Base-by-base conservation (phyloP, 306 rosid genomes). In the Dicorynia guianensis region DNA sequence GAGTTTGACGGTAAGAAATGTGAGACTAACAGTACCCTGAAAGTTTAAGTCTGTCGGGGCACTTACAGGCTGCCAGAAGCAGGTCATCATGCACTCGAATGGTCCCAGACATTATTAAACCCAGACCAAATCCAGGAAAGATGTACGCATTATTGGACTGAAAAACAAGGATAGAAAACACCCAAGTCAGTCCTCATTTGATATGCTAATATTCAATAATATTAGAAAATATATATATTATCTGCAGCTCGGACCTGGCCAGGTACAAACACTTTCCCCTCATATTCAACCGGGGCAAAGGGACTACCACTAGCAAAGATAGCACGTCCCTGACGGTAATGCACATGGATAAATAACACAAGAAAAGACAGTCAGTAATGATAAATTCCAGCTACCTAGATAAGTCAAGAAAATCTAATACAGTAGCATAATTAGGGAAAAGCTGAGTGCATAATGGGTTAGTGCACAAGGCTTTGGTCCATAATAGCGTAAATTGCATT, bases 41-140 rank as follows among this genome's bases (percentile, higher is more conserved):
- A 25, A 34, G 33, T 61, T 60, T 8, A 63, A 44, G 66, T 54
- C 36, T 60, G 11, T 36, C 20, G 67, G 5, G 5, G 58, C 38
- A 85, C 97, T 96, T 88, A 96, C 99, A 90, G 42, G 99, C 99
- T 60, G 99, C 97, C 52, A 96, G 89, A 86, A 95, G 98, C 86
- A 95, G 87, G 80, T 95, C 98, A 0, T 95, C 93, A 0, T 92
- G 98, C 57, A 95, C 97, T 3, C 98, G 96, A 78, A 95, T 90
- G 25, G 97, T 86, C 11, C 97, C 98, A 0, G 98, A 95, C 98
- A 95, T 92, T 53, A 95, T 75, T 46, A 95, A 77, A 69, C 98
- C 98, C 2, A 95, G 88, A 53, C 97, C 98, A 2, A 95, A 84
- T 44, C 98, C 98, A 46, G 98, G 98, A 43, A 95, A 95, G 60